Evolutionary conservation across 2,329 filamentous ascomycete species (phyloP), one percentile per base, ranked within the genome.

Genomic region (Colletotrichum incanum): DNA sequence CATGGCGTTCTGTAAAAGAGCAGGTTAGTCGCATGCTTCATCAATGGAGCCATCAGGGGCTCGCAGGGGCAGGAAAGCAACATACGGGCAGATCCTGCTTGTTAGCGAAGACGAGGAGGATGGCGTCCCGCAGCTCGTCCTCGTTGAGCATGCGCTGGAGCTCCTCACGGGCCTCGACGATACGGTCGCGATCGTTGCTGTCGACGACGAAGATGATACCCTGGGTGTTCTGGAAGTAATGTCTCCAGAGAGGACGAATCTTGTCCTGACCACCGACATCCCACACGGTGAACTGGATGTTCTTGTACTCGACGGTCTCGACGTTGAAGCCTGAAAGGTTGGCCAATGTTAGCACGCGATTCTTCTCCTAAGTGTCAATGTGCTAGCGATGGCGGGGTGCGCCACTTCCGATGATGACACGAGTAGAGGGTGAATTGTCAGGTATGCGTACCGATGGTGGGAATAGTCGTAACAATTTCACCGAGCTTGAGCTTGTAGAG

Each of bases 201-300:
- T 99, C 96, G 83, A 99, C 95, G 79, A 99, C 96, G 90, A 99
- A 99, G 88, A 99, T 98, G 85, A 99, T 96, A 84, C 96, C 96
- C 87, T 99, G 96, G 78, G 96, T 99, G 87, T 97, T 97, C 87
- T 97, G 95, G 92, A 98, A 99, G 90, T 99, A 99, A 87, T 98
- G 96, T 89, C 96, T 95, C 96, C 96, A 99, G 82, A 99, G 90
- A 83, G 96, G 96, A 85, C 96, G 92, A 84, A 99, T 99, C 94
- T 98, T 98, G 92, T 99, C 96, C 90, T 99, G 96, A 85, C 96
- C 96, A 90, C 96, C 96, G 82, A 99, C 96, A 89, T 98, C 96
- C 96, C 96, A 99, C 84, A 99, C 96, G 85, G 96, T 98, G 91
- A 99, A 99, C 85, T 98, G 95, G 81, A 98, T 98, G 92, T 99